These are phyloP conservation scores for Apiospora arundinis DNA, from an alignment of 2,329 filamentous ascomycete species.

Conservation along the genomic window DNA sequence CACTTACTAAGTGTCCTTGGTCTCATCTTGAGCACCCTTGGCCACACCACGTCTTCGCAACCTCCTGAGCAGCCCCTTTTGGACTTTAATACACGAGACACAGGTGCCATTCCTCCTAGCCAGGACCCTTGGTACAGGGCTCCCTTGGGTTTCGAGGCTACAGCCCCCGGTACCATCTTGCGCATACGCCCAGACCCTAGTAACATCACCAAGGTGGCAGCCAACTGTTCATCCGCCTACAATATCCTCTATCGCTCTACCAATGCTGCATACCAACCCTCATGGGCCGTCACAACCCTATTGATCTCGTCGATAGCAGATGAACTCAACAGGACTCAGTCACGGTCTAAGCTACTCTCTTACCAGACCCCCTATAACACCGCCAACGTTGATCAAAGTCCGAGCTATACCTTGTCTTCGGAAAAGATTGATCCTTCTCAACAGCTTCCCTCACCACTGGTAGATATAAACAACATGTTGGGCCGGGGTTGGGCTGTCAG, in stretches of 20 bases:
- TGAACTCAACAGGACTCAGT: not conserved
- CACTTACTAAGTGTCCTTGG: no score
- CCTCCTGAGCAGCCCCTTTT: not conserved
- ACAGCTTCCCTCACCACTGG: slow-evolving; percentile 2
- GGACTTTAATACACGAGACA: not conserved
- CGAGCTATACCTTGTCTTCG: slow-evolving; percentile 43
- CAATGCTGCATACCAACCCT: slow-evolving; percentile 35
- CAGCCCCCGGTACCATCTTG: slow-evolving; percentile 42
- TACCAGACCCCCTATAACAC: slow-evolving; percentile 50
- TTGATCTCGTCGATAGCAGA: slow-evolving; percentile 34
- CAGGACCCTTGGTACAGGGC: slow-evolving; percentile 33
- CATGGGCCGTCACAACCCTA: slow-evolving; percentile 44
- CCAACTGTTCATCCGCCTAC: slow-evolving; percentile 35
- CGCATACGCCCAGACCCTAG: slow-evolving; percentile 38
- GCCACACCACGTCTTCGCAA: no score
- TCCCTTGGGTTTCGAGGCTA: slow-evolving; percentile 24
- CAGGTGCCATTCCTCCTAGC: slow-evolving; percentile 24
- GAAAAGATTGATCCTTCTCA: not conserved
- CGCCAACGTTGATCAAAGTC: slow-evolving; percentile 45
- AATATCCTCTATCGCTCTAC: slow-evolving; percentile 45
- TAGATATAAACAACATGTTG: slow-evolving; percentile 38
- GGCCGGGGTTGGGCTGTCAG: slow-evolving; percentile 52
- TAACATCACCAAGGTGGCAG: slow-evolving; percentile 24
- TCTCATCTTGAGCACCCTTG: no score
- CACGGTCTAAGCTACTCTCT: slow-evolving; percentile 39